Conservation (phyloP, 2,329 filamentous ascomycete genomes). For the Harringtonia aguacate region DNA sequence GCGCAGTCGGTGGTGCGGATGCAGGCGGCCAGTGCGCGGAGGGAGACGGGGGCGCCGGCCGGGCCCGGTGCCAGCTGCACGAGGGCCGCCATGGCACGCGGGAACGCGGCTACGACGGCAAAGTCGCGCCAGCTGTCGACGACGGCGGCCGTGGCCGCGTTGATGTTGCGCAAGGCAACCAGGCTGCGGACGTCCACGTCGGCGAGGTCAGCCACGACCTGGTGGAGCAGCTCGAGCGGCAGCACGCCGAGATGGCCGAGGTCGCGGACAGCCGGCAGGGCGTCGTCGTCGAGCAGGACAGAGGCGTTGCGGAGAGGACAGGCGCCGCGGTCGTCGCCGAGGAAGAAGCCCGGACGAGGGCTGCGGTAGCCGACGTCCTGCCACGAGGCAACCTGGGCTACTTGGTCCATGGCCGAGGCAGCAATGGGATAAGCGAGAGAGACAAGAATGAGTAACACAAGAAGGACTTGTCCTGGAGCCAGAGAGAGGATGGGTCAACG, state of each 20-base stretch:
- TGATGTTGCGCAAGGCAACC: constrained; percentile 10
- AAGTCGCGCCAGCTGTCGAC: constrained; percentile 10
- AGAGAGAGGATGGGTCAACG: too few relatives aligned
- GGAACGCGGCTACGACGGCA: constrained; percentile 9
- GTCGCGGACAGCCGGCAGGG: constrained; percentile 3
- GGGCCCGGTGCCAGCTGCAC: constrained; percentile 3
- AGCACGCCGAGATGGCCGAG: constrained; percentile 7
- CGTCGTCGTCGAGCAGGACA: constrained; percentile 2
- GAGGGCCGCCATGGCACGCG: constrained; percentile 9
- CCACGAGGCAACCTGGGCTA: constrained; percentile 6
- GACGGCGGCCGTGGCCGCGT: constrained; percentile 6
- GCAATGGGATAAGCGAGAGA: neutral
- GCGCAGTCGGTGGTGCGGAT: constrained; percentile 7
- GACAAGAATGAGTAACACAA: neutral
- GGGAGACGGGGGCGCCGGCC: neutral
- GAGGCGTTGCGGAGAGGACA: constrained; percentile 4
- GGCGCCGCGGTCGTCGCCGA: constrained; percentile 8
- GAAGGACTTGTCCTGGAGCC: too few relatives aligned
- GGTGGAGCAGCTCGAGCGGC: constrained; percentile 10
- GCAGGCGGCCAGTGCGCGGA: constrained; percentile 8
- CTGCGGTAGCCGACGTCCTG: constrained; percentile 9
- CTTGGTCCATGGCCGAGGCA: neutral
- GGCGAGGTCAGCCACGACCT: constrained; percentile 6
- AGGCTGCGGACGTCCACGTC: constrained; percentile 7
- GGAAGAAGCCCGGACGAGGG: constrained; percentile 12